These are phyloP conservation scores for Lactifluus volemus DNA, from an alignment of 768 basidiomycete genomes.

Conservation along the genomic window DNA sequence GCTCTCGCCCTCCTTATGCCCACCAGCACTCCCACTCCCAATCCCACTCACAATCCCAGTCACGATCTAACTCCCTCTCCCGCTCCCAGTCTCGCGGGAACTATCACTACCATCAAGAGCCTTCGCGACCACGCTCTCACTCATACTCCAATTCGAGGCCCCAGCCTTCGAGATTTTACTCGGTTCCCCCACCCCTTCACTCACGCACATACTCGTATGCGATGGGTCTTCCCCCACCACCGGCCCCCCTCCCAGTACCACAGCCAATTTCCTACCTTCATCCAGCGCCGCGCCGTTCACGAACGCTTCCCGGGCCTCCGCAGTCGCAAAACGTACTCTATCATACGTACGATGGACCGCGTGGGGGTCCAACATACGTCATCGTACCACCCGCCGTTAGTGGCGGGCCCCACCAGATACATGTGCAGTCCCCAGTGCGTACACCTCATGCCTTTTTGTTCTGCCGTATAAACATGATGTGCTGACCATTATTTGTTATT, in stretches of 20 bases:
- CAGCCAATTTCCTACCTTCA: background rate
- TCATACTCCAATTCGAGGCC: slow-evolving; percentile 5
- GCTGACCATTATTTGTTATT: background rate
- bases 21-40: background rate
- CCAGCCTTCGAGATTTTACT: background rate
- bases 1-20: slow-evolving; percentile 3
- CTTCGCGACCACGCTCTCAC: slow-evolving; percentile 2
- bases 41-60: background rate
- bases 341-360: slow-evolving; percentile 12
- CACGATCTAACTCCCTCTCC: slow-evolving; percentile 8
- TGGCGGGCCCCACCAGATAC: background rate
- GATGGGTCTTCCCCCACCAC: background rate
- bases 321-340: slow-evolving; percentile 2
- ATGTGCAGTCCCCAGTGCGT: slow-evolving; percentile 12
- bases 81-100: background rate
- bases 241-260: slow-evolving; percentile 3
- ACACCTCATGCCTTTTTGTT: background rate
- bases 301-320: slow-evolving; percentile 5
- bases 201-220: slow-evolving; percentile 19
- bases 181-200: slow-evolving; percentile 1
- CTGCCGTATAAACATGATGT: background rate
- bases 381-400: slow-evolving; percentile 2
- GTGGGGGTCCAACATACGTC: slow-evolving; percentile 11
- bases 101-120: background rate
- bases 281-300: slow-evolving; percentile 8